Conservation (phyloP, 2,329 filamentous ascomycete genomes). For the Fragosphaeria purpurea region DNA sequence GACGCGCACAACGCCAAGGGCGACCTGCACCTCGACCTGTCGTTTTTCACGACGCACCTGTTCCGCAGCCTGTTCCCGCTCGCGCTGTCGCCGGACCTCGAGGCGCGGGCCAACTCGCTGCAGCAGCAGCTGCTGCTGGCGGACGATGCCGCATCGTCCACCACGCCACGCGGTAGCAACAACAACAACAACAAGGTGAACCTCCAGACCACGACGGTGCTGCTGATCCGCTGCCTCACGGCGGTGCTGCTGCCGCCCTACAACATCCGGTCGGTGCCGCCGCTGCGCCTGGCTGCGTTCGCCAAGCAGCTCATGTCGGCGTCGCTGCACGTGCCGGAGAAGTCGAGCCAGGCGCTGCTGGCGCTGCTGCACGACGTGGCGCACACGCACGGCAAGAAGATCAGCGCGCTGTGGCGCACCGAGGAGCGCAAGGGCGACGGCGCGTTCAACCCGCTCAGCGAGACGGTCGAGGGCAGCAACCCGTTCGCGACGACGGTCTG, state of each 20-base stretch:
- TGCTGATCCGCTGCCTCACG: slow-evolving; percentile 78
- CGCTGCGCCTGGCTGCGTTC: slow-evolving; percentile 80
- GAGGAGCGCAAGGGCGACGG: slow-evolving; percentile 91
- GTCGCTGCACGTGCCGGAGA: slow-evolving; percentile 80
- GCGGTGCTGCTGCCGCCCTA: slow-evolving; percentile 68
- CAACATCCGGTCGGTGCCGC: slow-evolving; percentile 65
- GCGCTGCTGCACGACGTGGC: slow-evolving; percentile 69
- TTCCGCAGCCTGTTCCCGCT: slow-evolving; percentile 76
- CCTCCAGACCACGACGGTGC: slow-evolving; percentile 85
- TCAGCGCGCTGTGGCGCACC: slow-evolving; percentile 83
- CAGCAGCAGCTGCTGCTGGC: slow-evolving; percentile 64
- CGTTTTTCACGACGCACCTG: slow-evolving; percentile 90
- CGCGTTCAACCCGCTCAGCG: slow-evolving; percentile 62
- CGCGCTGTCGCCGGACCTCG: slow-evolving; percentile 74
- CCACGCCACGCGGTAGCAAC: slow-evolving; percentile 16
- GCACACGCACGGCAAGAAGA: slow-evolving; percentile 71
- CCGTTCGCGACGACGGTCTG: slow-evolving; percentile 84
- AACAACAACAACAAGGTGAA: slow-evolving; percentile 60
- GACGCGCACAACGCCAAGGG: slow-evolving; percentile 78
- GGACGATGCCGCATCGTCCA: slow-evolving; percentile 22
- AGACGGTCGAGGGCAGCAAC: slow-evolving; percentile 75
- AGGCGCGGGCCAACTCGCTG: slow-evolving; percentile 64
- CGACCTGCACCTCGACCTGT: slow-evolving; percentile 77
- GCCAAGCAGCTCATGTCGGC: slow-evolving; percentile 80
- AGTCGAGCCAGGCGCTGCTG: slow-evolving; percentile 71